Base-by-base conservation (phyloP, 129 eudicot species). In the Mikania micrantha region DNA sequence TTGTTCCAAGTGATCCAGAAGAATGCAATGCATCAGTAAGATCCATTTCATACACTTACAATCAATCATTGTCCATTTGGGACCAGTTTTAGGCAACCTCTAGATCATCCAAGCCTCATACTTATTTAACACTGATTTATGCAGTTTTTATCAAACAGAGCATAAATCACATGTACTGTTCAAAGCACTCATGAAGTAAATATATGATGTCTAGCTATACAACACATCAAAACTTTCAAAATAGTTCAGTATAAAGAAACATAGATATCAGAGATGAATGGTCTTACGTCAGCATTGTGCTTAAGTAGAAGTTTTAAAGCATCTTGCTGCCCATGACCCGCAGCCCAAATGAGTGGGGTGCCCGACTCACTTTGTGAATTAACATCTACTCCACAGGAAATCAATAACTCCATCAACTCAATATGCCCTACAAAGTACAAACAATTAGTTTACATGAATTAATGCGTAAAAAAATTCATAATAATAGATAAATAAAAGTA, bases 291-390 rank as follows among this genome's bases (percentile, higher is more conserved):
- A 76, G 98, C 96, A 73, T 82, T 80, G 63, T 93, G 86, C 78
- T 93, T 90, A 71, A 93, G 59, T 32, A 93, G 71, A 67, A 86
- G 59, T 79, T 84, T 79, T 39, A 93, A 83, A 77, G 95, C 86
- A 65, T 93, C 92, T 76, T 72, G 74, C 67, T 93, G 95, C 40
- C 77, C 95, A 54, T 86, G 92, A 78, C 96, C 98, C 72, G 98
- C 90, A 80, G 98, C 98, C 98, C 98, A 93, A 49, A 93, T 70
- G 38, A 93, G 80, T 3, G 98, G 98, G 48, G 90, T 85, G 40
- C 98, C 98, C 74, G 96, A 82, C 71, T 86, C 98, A 80, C 98
- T 88, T 82, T 88, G 88, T 59, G 87, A 84, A 80, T 93, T 79
- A 74, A 82, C 85, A 72, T 74, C 76, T 21, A 79, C 92, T 68